A percentile compares a stretch with the other conserved stretches of the same genome.
phyloP scores from a whole-genome alignment of 164 flowering plant species.

The Berberis thunbergii region DNA sequence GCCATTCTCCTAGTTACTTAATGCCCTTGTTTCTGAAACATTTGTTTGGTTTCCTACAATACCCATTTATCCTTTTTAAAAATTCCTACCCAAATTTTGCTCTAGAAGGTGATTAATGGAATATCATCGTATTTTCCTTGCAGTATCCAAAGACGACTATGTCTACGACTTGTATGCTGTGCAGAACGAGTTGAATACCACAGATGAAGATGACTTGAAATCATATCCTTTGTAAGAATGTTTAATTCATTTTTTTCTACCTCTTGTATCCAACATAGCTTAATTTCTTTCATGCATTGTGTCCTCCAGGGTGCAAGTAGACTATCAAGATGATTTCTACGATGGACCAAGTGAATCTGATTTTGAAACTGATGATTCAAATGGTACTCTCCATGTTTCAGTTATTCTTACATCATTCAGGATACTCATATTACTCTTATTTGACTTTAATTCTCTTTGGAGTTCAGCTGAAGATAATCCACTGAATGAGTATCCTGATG shows the following conservation, averaged over 20 bases:
- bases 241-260: not conserved
- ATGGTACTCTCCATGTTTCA: slow-evolving; percentile 37
- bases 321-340: slow-evolving; percentile 42
- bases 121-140: not conserved
- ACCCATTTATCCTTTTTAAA: not conserved
- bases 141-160: slow-evolving; percentile 30
- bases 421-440: not conserved
- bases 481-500: slow-evolving; percentile 67
- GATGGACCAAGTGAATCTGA: slow-evolving; percentile 63
- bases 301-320: slow-evolving; percentile 37
- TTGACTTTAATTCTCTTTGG: not conserved
- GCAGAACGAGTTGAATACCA: slow-evolving; percentile 29
- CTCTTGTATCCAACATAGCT: not conserved
- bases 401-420: not conserved
- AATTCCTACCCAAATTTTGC: not conserved
- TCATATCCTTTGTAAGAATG: slow-evolving; percentile 56
- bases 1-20: too few relatives aligned
- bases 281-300: not conserved
- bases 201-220: slow-evolving; percentile 19
- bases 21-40: not conserved
- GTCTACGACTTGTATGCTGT: slow-evolving; percentile 70
- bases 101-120: not conserved
- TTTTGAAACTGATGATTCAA: slow-evolving; percentile 69
- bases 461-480: slow-evolving; percentile 59
- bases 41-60: not conserved